These are phyloP conservation scores for Erythrophleum ivorense DNA, from an alignment of 331 rosid species.

Conservation along the genomic window DNA sequence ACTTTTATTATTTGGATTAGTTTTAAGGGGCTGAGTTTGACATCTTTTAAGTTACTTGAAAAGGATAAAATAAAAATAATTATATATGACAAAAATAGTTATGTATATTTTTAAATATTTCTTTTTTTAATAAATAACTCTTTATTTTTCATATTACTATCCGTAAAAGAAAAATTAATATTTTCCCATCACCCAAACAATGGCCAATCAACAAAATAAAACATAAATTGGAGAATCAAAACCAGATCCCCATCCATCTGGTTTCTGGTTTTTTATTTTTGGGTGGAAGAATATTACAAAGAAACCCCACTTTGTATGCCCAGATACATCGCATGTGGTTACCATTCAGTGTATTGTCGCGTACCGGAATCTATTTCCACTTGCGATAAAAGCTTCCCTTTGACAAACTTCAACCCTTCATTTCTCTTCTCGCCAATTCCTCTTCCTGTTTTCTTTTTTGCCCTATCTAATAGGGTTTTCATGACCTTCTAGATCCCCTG, in stretches of 20 bases:
- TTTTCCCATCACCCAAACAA: neutral
- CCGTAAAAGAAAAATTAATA: neutral
- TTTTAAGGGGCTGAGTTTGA: neutral
- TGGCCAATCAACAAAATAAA: neutral
- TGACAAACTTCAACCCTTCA: conserved; percentile 31
- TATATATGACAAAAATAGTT: neutral
- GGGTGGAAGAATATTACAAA: conserved; percentile 61
- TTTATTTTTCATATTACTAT: neutral
- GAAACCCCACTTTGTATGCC: conserved; percentile 54
- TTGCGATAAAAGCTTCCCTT: conserved; percentile 46
- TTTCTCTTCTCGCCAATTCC: conserved; percentile 32
- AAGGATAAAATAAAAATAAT: neutral
- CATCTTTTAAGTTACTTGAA: neutral
- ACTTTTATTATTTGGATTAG: no score
- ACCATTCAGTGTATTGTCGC: conserved; percentile 55
- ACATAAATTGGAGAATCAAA: neutral
- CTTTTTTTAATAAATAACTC: neutral
- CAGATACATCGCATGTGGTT: conserved; percentile 83
- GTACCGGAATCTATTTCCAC: conserved; percentile 46
- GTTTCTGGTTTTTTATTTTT: conserved; percentile 57
- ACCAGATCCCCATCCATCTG: conserved; percentile 3
- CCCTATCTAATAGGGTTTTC: conserved; percentile 96
- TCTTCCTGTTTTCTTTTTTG: conserved; percentile 42
- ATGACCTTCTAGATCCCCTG: conserved; percentile 25
- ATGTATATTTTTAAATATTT: neutral